Percentiles rank a stretch among this genome's conserved stretches.
These are phyloP conservation scores for Nakazawaea pomicola DNA, from an alignment of 805 yeast species.

Conservation along the genomic window DNA sequence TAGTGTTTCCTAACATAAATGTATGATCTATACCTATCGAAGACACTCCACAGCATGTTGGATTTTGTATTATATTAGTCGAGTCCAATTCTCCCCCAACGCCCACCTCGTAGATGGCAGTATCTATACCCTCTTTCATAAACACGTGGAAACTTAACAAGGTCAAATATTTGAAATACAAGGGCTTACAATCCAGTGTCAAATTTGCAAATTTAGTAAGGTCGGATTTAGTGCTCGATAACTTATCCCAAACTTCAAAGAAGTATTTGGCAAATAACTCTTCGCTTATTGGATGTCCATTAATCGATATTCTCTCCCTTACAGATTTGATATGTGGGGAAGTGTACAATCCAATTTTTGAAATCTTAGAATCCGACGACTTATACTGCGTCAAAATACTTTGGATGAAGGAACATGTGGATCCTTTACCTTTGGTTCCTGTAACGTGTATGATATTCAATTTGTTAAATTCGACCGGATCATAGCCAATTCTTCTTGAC, in stretches of 20 bases:
- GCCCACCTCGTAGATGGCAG: conserved; percentile 96
- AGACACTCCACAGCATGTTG: conserved; percentile 81
- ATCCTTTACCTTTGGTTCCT: conserved; percentile 98
- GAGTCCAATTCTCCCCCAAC: conserved; percentile 98
- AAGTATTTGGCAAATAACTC: conserved; percentile 81
- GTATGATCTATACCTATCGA: conserved; percentile 92
- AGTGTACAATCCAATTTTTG: conserved; percentile 86
- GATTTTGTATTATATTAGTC: conserved; percentile 79
- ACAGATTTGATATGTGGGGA: conserved; percentile 95
- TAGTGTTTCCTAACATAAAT: conserved; percentile 76
- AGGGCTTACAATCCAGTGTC: conserved; percentile 73
- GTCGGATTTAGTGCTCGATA: conserved; percentile 56
- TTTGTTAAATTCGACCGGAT: conserved; percentile 60
- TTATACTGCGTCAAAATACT: conserved; percentile 68
- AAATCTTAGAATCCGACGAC: conserved; percentile 24
- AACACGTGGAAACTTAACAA: conserved; percentile 88
- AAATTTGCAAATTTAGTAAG: conserved; percentile 63
- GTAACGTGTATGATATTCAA: conserved; percentile 87
- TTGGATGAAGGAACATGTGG: conserved; percentile 92
- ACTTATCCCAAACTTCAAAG: conserved; percentile 88
- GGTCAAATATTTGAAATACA: conserved; percentile 88
- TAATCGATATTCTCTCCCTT: conserved; percentile 82
- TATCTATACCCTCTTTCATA: conserved; percentile 79
- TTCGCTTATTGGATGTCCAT: conserved; percentile 82
- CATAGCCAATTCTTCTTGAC: conserved; percentile 65